Evolutionary conservation across 2,329 filamentous ascomycete species (phyloP), one percentile per base, ranked within the genome.

Genomic region (Cladobotryum protrusum): DNA sequence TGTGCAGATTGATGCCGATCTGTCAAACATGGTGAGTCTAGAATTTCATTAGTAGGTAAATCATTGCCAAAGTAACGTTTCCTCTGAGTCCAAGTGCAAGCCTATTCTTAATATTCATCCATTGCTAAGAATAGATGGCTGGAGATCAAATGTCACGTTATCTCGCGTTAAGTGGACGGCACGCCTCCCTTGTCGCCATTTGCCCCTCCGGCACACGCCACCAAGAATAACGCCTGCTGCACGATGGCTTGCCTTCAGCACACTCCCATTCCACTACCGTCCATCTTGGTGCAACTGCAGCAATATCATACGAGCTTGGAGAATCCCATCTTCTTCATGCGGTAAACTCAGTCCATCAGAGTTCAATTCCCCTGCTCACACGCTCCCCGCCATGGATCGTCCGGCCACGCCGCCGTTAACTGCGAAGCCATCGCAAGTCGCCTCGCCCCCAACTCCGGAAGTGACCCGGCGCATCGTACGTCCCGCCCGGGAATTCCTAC

Each of bases 391-490:
- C 9, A 80, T 79, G 76, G 74, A 75, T 42, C 70, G 70, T 11
- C 66, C 72, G 20, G 63, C 64, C 12, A 79, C 76, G 49, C 75
- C 76, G 48, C 73, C 74, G 36, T 58, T 61, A 48, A 56, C 57
- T 15, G 54, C 66, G 49, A 64, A 47, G 50, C 61, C 60, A 43
- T 63, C 61, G 15, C 62, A 60, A 6, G 61, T 61, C 37, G 56
- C 60, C 32, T 74, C 76, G 24, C 77, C 78, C 32, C 75, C 70
- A 4, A 81, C 78, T 0, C 77, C 79, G 5, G 78, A 78, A 54
- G 72, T 75, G 11, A 76, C 72, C 15, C 71, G 76, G 54, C 72
- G 77, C 58, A 81, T 82, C 51, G 79, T 82, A 61, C 61, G 76
- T 61, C 5, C 17, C 2, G 5, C 11, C 45, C 3, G 35, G 33